Conservation (phyloP, 1,139 yeast species). For the Taphrina populina region DNA sequence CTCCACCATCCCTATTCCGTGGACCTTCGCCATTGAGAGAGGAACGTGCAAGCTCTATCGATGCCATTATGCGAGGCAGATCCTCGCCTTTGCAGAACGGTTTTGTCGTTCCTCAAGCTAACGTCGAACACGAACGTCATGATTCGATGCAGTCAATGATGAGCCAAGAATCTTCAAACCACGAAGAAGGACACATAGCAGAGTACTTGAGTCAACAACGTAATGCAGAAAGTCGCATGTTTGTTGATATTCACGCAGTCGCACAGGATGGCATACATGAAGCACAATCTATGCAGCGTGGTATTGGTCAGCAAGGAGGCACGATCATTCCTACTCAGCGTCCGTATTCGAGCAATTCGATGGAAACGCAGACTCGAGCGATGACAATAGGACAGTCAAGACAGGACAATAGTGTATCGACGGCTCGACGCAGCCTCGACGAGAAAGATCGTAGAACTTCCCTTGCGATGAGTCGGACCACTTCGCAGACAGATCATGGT, state of each 20-base stretch:
- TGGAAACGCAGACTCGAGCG: too few relatives aligned
- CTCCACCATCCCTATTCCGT: too few relatives aligned
- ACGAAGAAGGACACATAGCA: neutral
- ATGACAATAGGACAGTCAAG: too few relatives aligned
- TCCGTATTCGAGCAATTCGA: too few relatives aligned
- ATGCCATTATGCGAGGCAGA: slow-evolving; percentile 4
- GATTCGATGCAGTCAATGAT: neutral
- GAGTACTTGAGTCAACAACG: slow-evolving; percentile 9
- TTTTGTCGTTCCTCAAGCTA: slow-evolving; percentile 1
- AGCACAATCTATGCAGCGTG: slow-evolving; percentile 6
- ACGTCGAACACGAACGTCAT: neutral
- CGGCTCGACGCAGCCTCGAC: slow-evolving; percentile 8
- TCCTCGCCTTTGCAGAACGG: slow-evolving; percentile 6
- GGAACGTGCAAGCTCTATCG: slow-evolving; percentile 5
- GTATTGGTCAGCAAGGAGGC: too few relatives aligned
- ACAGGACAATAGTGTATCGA: neutral
- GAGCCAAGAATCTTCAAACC: slow-evolving; percentile 7
- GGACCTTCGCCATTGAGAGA: slow-evolving; percentile 6
- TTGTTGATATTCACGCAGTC: slow-evolving; percentile 10
- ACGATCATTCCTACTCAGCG: too few relatives aligned
- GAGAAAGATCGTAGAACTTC: neutral
- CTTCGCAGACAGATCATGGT: slow-evolving; percentile 4
- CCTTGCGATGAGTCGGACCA: slow-evolving; percentile 24
- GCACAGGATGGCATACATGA: slow-evolving; percentile 6
- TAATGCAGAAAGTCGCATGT: slow-evolving; percentile 11